These are phyloP conservation scores for Lentinula lateritia DNA, from an alignment of 768 basidiomycete species.

Conservation along the genomic window DNA sequence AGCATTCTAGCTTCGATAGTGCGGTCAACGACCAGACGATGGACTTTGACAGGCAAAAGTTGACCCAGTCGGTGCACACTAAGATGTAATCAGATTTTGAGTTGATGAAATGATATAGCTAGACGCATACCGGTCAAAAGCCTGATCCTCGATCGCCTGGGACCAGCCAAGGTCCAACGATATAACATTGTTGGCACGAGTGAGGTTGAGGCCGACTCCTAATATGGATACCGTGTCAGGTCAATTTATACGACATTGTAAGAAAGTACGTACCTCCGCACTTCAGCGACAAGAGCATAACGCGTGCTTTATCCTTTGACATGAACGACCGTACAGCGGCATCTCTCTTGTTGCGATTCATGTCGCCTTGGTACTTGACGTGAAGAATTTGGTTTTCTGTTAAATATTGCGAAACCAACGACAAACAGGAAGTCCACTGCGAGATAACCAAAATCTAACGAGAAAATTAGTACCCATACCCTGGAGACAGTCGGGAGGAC, in stretches of 20 bases:
- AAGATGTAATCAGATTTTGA: background rate
- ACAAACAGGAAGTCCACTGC: slow-evolving; percentile 65
- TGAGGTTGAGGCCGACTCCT: slow-evolving; percentile 54
- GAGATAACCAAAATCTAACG: slow-evolving; percentile 57
- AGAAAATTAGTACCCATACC: slow-evolving; percentile 5
- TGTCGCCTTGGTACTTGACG: slow-evolving; percentile 62
- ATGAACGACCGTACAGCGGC: slow-evolving; percentile 54
- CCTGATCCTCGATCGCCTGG: slow-evolving; percentile 56
- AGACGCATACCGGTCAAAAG: slow-evolving; percentile 40
- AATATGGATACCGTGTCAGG: background rate
- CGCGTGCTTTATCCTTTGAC: slow-evolving; percentile 47
- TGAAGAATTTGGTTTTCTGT: slow-evolving; percentile 42
- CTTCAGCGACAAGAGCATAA: slow-evolving; percentile 62
- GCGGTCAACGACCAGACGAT: slow-evolving; percentile 51
- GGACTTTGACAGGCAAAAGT: slow-evolving; percentile 40
- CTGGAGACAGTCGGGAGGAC: background rate
- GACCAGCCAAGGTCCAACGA: slow-evolving; percentile 62
- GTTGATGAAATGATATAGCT: background rate
- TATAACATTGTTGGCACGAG: slow-evolving; percentile 60
- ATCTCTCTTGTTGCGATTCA: slow-evolving; percentile 48
- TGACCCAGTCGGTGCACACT: slow-evolving; percentile 54
- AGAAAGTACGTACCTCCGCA: slow-evolving; percentile 42
- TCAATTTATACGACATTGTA: background rate
- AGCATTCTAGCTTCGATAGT: slow-evolving; percentile 72
- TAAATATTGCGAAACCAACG: slow-evolving; percentile 61